These are phyloP conservation scores for Tolypocladium tundrense DNA, from an alignment of 2,329 filamentous ascomycete species.

Conservation along the genomic window DNA sequence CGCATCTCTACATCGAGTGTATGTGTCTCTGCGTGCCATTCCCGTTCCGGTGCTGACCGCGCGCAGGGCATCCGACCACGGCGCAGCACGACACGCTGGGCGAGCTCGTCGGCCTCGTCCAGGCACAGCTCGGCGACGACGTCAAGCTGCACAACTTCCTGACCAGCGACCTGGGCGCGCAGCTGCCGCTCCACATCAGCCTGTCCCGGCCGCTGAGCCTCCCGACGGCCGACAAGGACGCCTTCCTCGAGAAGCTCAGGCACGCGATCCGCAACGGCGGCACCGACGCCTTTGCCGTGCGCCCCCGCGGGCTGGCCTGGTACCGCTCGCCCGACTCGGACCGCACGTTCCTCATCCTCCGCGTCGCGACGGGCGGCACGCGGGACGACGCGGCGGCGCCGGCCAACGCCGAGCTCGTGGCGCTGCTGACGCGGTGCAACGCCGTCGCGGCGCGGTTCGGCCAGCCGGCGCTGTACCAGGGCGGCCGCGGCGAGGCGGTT, in stretches of 20 bases:
- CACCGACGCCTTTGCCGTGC: slow-evolving; percentile 26
- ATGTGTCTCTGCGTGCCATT: slow-evolving; percentile 20
- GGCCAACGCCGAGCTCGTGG: slow-evolving; percentile 43
- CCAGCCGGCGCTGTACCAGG: slow-evolving; percentile 62
- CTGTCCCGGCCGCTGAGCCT: slow-evolving; percentile 75
- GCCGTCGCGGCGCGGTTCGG: slow-evolving; percentile 43
- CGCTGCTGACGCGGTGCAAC: slow-evolving; percentile 60
- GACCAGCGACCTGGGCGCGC: slow-evolving; percentile 65
- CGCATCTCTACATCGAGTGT: slow-evolving; percentile 91
- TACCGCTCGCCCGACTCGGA: slow-evolving; percentile 44
- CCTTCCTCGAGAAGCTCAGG: slow-evolving; percentile 50
- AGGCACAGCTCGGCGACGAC: slow-evolving; percentile 17
- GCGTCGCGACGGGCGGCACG: slow-evolving; percentile 32
- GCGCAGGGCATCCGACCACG: slow-evolving; percentile 42
- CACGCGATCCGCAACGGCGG: slow-evolving; percentile 23
- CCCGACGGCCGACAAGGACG: slow-evolving; percentile 57
- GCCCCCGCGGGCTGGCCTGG: slow-evolving; percentile 32
- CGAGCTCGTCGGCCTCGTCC: slow-evolving; percentile 28
- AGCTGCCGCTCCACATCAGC: slow-evolving; percentile 80
- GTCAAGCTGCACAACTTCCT: slow-evolving; percentile 57
- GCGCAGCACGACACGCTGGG: slow-evolving; percentile 37
- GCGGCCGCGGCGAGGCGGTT: slow-evolving; percentile 11
- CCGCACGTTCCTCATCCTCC: slow-evolving; percentile 78
- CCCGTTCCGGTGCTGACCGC: background rate
- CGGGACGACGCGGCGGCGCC: slow-evolving; percentile 15